Evolutionary conservation across 2,329 filamentous ascomycete genomes (phyloP), one percentile per base, ranked within the genome.

Genomic region (Fusarium beomiforme): DNA sequence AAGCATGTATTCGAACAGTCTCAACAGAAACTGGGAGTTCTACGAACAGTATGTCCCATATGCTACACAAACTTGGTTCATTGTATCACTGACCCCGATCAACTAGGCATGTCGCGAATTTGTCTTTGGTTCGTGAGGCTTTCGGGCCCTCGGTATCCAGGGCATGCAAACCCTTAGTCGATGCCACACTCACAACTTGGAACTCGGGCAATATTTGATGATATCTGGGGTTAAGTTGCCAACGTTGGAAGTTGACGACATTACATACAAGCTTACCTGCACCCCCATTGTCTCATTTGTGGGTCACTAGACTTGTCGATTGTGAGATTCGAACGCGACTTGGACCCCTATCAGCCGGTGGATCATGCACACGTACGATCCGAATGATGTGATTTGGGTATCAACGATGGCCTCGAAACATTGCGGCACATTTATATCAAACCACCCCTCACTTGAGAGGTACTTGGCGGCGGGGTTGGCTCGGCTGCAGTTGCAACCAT

Each of bases 1-100:
- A 90, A 91, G 54, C 90, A 91, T 57, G 93, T 98, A 17, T 99
- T 95, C 82, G 85, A 92, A 74, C 92, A 95, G 77, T 95, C 94
- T 3, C 89, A 91, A 75, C 90, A 92, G 79, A 91, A 93, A 78
- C 88, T 97, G 61, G 87, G 90, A 80, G 85, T 90, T 37, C 83
- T 92, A 73, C 89, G 88, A 79, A 80, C 83, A 65, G 90, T 91
- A 83, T 80, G 89, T 85, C 41, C 53, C 44, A 53, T 51, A 41
- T 51, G 36, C 43, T 34, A 44, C 51, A 60, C 55, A 39, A 42
- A 43, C 29, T 55, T 29, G 24, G 29, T 19, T 42, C 39, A 26
- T 60, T 26, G 54, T 62, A 29, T 65, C 34, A 69, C 75, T 76
- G 59, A 76, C 64, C 47, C 23, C 54, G 26, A 31, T 55, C 44